Evolutionary conservation across 2,329 filamentous ascomycete genomes (phyloP), one percentile per base, ranked within the genome.

Genomic region (Trichoderma sp.): DNA sequence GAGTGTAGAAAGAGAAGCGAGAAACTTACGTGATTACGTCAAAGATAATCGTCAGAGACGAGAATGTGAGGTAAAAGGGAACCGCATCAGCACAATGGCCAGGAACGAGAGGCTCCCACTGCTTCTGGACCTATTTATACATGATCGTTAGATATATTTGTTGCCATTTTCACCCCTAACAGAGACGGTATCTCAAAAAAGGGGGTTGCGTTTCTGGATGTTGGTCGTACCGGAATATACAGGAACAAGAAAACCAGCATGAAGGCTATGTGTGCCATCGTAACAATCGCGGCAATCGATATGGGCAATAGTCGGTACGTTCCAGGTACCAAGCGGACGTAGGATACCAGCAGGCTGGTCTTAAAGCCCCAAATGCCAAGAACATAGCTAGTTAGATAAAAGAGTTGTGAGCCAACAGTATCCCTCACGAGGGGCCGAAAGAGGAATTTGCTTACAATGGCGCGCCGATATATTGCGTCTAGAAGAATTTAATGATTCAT

Each of bases 321-420:
- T 0, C 81, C 81, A 2, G 86, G 83, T 4, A 87, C 84, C 16
- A 88, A 86, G 1, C 87, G 85, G 0, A 88, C 80, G 21, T 87
- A 86, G 1, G 85, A 85, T 2, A 86, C 81, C 4, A 89, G 79
- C 2, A 88, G 79, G 38, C 86, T 83, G 24, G 87, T 80, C 74
- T 88, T 88, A 79, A 88, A 88, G 1, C 84, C 85, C 3, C 87
- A 81, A 29, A 88, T 86, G 45, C 83, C 83, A 12, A 80, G 76
- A 24, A 86, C 83, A 71, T 86, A 87, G 31, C 85, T 86, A 31
- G 59, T 76, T 5, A 68, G 33, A 71, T 12, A 77, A 11, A 64
- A 11, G 12, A 38, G 8, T 16, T 7, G 27, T 72, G 60, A 72
- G 69, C 4, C 21, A 71, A 29, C 14, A 11, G 7, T 14, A n/a